Base-by-base conservation (phyloP, 768 basidiomycete genomes). In the Podaxis sp. region DNA sequence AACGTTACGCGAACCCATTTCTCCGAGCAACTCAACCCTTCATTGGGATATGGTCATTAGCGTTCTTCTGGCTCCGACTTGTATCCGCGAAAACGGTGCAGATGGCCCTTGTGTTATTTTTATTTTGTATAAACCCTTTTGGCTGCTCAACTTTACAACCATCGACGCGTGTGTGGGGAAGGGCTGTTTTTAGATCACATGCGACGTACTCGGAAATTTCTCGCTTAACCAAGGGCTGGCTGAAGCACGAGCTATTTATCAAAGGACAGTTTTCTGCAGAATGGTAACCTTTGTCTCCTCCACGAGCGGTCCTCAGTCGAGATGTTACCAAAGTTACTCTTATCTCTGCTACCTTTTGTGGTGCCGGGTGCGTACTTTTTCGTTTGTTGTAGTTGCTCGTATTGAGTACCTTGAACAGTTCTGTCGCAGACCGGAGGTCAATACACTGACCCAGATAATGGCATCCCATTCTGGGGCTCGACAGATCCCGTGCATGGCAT, bases 401-500 rank as follows among this genome's bases (percentile, higher is more conserved):
- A n/a, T 6, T 44, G 42, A 44, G 9, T 6, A 44, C 14, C 16
- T 16, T 7, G n/a, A 44, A 44, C 6, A 44, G 42, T 44, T 18
- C 18, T 44, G 6, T 44, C 42, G 42, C 42, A 44, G 42, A 5
- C n/a, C 14, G 42, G 42, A 44, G 42, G 13, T 16, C 42, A 44
- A 18, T 85, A 80, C 64, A 73, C 73, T 38, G 84, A 85, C 21
- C 59, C 52, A 1, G 44, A 77, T 64, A 85, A 81, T 66, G 83
- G 84, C 50, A 84, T 84, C 62, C 74, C 78, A 28, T 85, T 85
- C 71, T 75, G 65, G 64, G 80, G 80, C 10, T 63, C 71, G 28
- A 79, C 75, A 1, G 79, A 81, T 25, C 72, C 73, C 23, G 78
- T 71, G 1, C 77, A 78, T 62, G 58, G 66, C 14, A 76, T 82